phyloP scores from a whole-genome alignment of 441 rosid genomes.

The Adansonia grandidieri region DNA sequence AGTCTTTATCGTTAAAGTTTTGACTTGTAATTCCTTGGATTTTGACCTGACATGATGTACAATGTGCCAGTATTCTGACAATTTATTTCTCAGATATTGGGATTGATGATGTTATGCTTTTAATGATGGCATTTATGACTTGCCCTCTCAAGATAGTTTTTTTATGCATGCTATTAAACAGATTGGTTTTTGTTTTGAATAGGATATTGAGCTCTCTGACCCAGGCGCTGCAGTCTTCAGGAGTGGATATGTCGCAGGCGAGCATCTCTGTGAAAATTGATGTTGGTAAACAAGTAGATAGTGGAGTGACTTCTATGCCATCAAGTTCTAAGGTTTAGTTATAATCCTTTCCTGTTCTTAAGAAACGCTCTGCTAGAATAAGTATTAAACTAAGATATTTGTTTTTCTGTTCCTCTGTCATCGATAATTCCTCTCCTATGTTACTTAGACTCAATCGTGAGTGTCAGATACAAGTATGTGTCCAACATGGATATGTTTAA shows the following conservation, averaged over 20 bases:
- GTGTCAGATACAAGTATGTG: too few relatives aligned
- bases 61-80: background rate
- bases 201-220: constrained; percentile 50
- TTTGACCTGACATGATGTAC: constrained; percentile 10
- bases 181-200: constrained; percentile 28
- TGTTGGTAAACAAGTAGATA: constrained; percentile 47
- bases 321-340: constrained; percentile 57
- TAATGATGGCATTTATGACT: background rate
- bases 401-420: background rate
- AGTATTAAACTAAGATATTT: background rate
- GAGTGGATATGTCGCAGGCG: constrained; percentile 58
- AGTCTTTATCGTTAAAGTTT: background rate
- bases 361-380: background rate
- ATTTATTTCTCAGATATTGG: background rate
- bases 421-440: background rate
- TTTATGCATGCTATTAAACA: constrained; percentile 20
- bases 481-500: too few relatives aligned
- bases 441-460: background rate
- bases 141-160: constrained; percentile 4
- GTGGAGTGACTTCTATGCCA: constrained; percentile 26
- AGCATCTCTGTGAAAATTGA: constrained; percentile 55
- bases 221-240: constrained; percentile 53
- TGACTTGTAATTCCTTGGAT: background rate
- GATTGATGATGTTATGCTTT: background rate
- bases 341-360: constrained; percentile 4